phyloP scores from a whole-genome alignment of 257 asterid genomes.

The Pogostemon cablin region DNA sequence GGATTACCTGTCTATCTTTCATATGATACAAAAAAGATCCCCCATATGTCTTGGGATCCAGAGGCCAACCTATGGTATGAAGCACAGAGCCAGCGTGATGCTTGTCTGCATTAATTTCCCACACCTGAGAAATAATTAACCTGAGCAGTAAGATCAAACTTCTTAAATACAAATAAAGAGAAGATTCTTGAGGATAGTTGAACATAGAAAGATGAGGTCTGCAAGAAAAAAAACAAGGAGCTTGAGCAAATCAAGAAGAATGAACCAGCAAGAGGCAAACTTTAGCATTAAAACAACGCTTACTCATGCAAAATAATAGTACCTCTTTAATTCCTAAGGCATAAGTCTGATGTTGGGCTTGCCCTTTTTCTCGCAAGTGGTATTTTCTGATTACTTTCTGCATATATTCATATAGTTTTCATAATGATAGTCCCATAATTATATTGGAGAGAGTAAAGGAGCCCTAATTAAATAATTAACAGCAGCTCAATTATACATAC shows the following conservation, averaged over 20 bases:
- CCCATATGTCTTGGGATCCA: slow-evolving; percentile 85
- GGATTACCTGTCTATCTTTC: slow-evolving; percentile 81
- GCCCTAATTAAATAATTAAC: slow-evolving; percentile 18
- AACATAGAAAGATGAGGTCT: slow-evolving; percentile 2
- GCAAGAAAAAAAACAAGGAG: slow-evolving; percentile 18
- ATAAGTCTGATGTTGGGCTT: slow-evolving; percentile 95
- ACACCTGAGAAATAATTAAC: slow-evolving; percentile 61
- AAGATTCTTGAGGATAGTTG: not conserved
- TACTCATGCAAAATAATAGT: slow-evolving; percentile 27
- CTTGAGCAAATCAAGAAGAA: slow-evolving; percentile 22
- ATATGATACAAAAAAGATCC: slow-evolving; percentile 96
- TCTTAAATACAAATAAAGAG: slow-evolving; percentile 13
- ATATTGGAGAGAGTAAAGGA: slow-evolving; percentile 24
- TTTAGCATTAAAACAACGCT: slow-evolving; percentile 24
- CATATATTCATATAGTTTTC: slow-evolving; percentile 27
- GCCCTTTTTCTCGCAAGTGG: slow-evolving; percentile 80
- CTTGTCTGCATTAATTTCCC: slow-evolving; percentile 82
- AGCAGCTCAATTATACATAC: slow-evolving; percentile 42
- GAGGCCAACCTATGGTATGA: slow-evolving; percentile 97
- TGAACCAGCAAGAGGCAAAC: not conserved
- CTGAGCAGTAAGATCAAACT: slow-evolving; percentile 29
- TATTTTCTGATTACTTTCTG: slow-evolving; percentile 78
- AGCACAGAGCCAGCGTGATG: slow-evolving; percentile 83
- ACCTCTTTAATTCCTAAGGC: slow-evolving; percentile 99
- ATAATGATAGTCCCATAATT: slow-evolving; percentile 3